Percentiles rank a stretch among this genome's conserved stretches.
phyloP scores from a whole-genome alignment of 805 yeast genomes.

The Cyberlindnera veronae region DNA sequence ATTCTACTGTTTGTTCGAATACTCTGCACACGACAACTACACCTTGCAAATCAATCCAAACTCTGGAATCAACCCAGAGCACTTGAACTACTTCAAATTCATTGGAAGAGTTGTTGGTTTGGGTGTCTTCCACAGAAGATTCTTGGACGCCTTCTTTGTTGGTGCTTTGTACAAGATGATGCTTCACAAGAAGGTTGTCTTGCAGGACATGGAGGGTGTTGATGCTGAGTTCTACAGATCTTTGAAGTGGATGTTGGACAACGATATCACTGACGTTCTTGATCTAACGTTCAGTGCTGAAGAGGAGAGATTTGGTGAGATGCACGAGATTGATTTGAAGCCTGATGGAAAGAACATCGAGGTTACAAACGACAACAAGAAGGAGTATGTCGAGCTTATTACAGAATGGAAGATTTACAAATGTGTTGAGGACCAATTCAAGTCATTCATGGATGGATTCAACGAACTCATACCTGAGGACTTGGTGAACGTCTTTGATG shows the following conservation, averaged over 20 bases:
- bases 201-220: slow-evolving; percentile 98
- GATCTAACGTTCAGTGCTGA: slow-evolving; percentile 86
- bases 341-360: slow-evolving; percentile 85
- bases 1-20: slow-evolving; percentile 93
- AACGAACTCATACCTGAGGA: slow-evolving; percentile 97
- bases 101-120: slow-evolving; percentile 98
- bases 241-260: slow-evolving; percentile 92
- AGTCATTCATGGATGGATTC: slow-evolving; percentile 95
- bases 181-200: slow-evolving; percentile 87
- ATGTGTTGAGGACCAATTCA: slow-evolving; percentile 93
- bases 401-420: slow-evolving; percentile 94
- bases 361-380: slow-evolving; percentile 92
- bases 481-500: slow-evolving; percentile 93
- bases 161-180: slow-evolving; percentile 98
- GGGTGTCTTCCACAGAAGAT: slow-evolving; percentile 97
- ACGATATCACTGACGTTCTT: slow-evolving; percentile 83
- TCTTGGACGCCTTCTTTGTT: slow-evolving; percentile 96
- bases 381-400: slow-evolving; percentile 89
- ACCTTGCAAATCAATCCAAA: slow-evolving; percentile 97
- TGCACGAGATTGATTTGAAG: slow-evolving; percentile 84
- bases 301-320: slow-evolving; percentile 94
- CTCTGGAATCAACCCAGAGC: slow-evolving; percentile 96
- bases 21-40: slow-evolving; percentile 96
- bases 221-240: slow-evolving; percentile 96
- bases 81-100: slow-evolving; percentile 94